Percentiles rank a stretch among this genome's conserved stretches.
Conservation (phyloP, 768 basidiomycete genomes). For the Rhodotorula toruloides region DNA sequence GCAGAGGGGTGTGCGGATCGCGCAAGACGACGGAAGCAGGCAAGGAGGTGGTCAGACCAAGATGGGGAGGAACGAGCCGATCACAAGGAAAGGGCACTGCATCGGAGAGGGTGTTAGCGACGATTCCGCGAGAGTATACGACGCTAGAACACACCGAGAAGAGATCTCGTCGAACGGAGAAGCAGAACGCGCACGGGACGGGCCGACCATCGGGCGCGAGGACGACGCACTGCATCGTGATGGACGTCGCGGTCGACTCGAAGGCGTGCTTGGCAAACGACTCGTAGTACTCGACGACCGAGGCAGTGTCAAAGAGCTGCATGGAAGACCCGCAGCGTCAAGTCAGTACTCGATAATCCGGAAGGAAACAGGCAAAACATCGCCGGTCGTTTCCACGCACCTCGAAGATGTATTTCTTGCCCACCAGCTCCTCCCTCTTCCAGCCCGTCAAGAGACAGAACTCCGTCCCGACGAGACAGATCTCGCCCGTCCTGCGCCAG, state of each 20-base stretch:
- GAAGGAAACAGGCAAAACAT: no score
- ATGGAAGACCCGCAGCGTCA: background rate
- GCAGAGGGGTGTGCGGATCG: no score
- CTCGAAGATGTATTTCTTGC: conserved; percentile 45
- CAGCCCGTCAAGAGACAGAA: conserved; percentile 92
- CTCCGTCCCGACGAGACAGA: conserved; percentile 92
- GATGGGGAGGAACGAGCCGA: conserved; percentile 30
- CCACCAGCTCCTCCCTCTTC: conserved; percentile 73
- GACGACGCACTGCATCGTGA: conserved; percentile 85
- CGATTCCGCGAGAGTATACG: background rate
- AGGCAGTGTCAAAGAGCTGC: conserved; percentile 90
- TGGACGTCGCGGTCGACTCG: conserved; percentile 83
- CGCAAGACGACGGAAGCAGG: background rate
- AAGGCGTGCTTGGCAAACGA: conserved; percentile 95
- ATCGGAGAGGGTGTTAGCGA: background rate
- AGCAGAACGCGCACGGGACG: conserved; percentile 88
- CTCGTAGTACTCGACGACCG: conserved; percentile 92
- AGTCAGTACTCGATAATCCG: background rate
- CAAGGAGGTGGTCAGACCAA: conserved; percentile 15
- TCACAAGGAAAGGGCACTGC: conserved; percentile 31
- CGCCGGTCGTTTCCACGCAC: background rate
- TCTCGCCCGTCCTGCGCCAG: conserved; percentile 97
- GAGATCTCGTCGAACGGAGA: conserved; percentile 86
- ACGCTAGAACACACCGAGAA: conserved; percentile 48
- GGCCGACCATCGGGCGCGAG: conserved; percentile 78